Percentiles rank a stretch among this genome's conserved stretches.
phyloP scores from a whole-genome alignment of 257 asterid species.

The Plectranthus barbatus region DNA sequence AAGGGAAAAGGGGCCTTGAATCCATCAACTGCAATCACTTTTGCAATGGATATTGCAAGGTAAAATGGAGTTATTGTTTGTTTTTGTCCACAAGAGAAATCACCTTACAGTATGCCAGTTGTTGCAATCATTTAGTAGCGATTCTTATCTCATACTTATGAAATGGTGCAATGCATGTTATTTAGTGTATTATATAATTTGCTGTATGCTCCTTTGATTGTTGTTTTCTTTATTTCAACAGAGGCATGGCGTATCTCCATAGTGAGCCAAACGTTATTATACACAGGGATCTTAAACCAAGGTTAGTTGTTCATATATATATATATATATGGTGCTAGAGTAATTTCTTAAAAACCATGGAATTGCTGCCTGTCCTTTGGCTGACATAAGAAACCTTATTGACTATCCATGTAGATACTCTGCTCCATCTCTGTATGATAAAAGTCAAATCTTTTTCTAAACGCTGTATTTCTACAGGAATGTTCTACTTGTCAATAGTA shows the following conservation, averaged over 20 bases:
- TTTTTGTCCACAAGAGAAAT: background rate
- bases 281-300: slow-evolving; percentile 97
- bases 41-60: slow-evolving; percentile 98
- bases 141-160: background rate
- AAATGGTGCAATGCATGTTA: slow-evolving; percentile 3
- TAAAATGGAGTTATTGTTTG: slow-evolving; percentile 13
- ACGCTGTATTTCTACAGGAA: slow-evolving; percentile 48
- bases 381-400: background rate
- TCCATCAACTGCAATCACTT: slow-evolving; percentile 68
- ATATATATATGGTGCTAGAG: no score
- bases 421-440: slow-evolving; percentile 2
- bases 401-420: background rate
- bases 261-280: slow-evolving; percentile 89
- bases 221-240: slow-evolving; percentile 31
- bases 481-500: slow-evolving; percentile 84
- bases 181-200: background rate
- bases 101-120: background rate
- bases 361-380: background rate
- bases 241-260: slow-evolving; percentile 99
- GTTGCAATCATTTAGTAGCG: background rate
- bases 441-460: slow-evolving; percentile 6
- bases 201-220: slow-evolving; percentile 15
- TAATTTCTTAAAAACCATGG: background rate
- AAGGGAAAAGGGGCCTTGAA: slow-evolving; percentile 85
- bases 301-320: slow-evolving; percentile 42